Conservation (phyloP, 306 rosid species). For the Malus orientalis region DNA sequence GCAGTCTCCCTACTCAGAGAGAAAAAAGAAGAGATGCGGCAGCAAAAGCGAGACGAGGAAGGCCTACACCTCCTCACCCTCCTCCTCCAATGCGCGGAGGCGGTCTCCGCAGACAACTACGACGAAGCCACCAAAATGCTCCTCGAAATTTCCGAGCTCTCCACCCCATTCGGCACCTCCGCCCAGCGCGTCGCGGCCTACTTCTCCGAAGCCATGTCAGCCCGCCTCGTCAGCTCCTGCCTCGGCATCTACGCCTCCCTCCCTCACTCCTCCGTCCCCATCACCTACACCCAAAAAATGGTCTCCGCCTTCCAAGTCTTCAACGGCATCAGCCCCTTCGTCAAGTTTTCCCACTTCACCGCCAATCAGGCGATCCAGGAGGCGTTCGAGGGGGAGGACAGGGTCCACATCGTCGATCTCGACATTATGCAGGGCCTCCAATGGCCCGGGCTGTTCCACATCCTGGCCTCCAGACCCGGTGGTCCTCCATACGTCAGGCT, state of each 20-base stretch:
- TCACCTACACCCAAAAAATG: constrained; percentile 58
- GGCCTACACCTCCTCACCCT: constrained; percentile 82
- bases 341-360: constrained; percentile 94
- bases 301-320: constrained; percentile 95
- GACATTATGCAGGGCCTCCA: constrained; percentile 97
- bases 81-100: constrained; percentile 92
- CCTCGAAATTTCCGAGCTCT: constrained; percentile 74
- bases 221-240: constrained; percentile 83
- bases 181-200: constrained; percentile 97
- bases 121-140: constrained; percentile 82
- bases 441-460: constrained; percentile 96
- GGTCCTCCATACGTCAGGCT: constrained; percentile 88
- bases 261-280: constrained; percentile 36
- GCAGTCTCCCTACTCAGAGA: constrained; percentile 29
- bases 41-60: constrained; percentile 78
- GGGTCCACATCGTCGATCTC: constrained; percentile 88
- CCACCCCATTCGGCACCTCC: constrained; percentile 86
- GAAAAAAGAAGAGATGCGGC: constrained; percentile 65
- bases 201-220: constrained; percentile 96
- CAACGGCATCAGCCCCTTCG: constrained; percentile 91
- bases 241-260: constrained; percentile 74
- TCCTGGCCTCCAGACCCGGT: constrained; percentile 81
- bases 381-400: constrained; percentile 84
- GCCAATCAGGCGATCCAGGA: constrained; percentile 97
- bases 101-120: constrained; percentile 73